Percentiles rank a stretch among this genome's conserved stretches.
phyloP scores from a whole-genome alignment of 257 asterid species.

The Eustoma russellianum region DNA sequence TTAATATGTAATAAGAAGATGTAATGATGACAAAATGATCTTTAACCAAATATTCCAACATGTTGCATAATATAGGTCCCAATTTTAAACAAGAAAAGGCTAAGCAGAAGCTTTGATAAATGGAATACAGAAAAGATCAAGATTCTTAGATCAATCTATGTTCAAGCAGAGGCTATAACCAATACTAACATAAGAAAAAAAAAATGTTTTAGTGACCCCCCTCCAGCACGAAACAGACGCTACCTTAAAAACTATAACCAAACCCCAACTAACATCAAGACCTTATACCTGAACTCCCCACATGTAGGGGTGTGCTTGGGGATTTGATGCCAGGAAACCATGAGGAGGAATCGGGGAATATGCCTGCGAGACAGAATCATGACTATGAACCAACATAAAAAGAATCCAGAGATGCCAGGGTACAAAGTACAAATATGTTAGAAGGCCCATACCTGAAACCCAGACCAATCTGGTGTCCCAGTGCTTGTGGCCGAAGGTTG shows the following conservation, averaged over 20 bases:
- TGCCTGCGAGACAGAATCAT: constrained; percentile 40
- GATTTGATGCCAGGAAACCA: constrained; percentile 75
- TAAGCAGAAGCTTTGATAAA: too few species aligned
- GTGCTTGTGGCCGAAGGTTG: constrained; percentile 51
- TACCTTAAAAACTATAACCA: too few species aligned
- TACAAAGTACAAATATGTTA: not conserved
- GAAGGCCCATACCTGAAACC: constrained; percentile 65
- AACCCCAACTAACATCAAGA: constrained; percentile 3
- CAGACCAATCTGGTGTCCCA: constrained; percentile 81
- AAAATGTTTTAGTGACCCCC: too few species aligned
- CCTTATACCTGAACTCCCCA: constrained; percentile 90
- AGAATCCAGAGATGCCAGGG: not conserved
- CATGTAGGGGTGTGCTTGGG: constrained; percentile 92
- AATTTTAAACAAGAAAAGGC: too few species aligned
- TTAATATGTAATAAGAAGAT: too few species aligned
- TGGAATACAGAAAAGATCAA: too few species aligned
- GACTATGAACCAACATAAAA: not conserved
- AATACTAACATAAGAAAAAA: not conserved
- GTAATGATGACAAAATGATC: too few species aligned
- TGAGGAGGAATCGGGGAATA: constrained; percentile 86
- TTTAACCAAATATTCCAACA: too few species aligned
- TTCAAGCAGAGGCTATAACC: not conserved
- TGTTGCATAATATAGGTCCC: too few species aligned
- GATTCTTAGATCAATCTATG: not conserved
- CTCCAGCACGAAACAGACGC: too few species aligned